Evolutionary conservation across 176 grass and related monocot genomes (phyloP).

Genomic region (Poa pratensis): DNA sequence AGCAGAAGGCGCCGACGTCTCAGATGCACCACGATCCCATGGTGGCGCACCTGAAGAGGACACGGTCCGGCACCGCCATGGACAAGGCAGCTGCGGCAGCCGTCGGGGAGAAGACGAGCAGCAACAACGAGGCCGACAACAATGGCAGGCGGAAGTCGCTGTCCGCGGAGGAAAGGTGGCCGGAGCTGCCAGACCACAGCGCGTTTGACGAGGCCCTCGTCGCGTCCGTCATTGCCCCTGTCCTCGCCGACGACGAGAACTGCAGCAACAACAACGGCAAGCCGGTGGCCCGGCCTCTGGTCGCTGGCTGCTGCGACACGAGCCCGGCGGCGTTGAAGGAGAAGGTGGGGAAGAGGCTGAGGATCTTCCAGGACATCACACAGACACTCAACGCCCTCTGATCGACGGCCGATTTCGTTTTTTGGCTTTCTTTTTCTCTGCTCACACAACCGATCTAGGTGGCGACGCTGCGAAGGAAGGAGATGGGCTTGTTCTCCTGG

Average conservation of each 20-base stretch:
- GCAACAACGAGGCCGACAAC: constrained; percentile 30
- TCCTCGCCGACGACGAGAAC: constrained; percentile 52
- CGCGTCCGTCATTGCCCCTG: constrained; percentile 57
- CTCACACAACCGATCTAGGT: constrained; percentile 45
- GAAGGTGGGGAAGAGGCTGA: constrained; percentile 82
- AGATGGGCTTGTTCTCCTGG: constrained; percentile 96
- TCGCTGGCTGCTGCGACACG: constrained; percentile 34
- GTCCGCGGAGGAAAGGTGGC: constrained; percentile 72
- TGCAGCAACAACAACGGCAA: constrained; percentile 29
- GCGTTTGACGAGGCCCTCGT: constrained; percentile 88
- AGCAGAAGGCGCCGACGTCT: constrained; percentile 9
- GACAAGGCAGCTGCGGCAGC: constrained; percentile 38
- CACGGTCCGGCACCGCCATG: constrained; percentile 57
- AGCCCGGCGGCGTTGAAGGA: constrained; percentile 74
- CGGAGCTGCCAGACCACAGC: constrained; percentile 79
- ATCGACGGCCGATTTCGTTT: not conserved
- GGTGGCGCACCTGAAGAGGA: constrained; percentile 79
- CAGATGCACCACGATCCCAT: constrained; percentile 57
- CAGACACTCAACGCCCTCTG: constrained; percentile 51
- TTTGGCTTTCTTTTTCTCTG: constrained; percentile 35
- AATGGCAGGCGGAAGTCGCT: constrained; percentile 60
- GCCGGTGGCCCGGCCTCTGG: not conserved
- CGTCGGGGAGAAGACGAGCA: constrained; percentile 9
- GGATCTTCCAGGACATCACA: constrained; percentile 95
- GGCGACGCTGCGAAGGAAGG: constrained; percentile 48